Conservation (phyloP, 208 protist species). For the Crithidia mellificae region DNA sequence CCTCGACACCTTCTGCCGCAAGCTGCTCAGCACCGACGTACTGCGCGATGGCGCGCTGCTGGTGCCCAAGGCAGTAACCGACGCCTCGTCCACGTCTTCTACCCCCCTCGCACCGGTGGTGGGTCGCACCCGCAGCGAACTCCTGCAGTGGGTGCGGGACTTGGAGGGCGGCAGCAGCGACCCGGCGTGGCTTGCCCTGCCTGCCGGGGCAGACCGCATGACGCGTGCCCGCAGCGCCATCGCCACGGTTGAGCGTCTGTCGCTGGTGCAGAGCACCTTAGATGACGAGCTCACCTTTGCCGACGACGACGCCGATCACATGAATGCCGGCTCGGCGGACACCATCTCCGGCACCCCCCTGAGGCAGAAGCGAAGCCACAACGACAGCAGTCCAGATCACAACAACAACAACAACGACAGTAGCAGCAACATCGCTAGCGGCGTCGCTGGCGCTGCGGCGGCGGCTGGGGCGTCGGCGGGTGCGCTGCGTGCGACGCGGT, state of each 20-base stretch:
- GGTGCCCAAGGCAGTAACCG: slow-evolving; percentile 26
- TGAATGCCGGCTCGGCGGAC: neutral
- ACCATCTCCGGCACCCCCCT: slow-evolving; percentile 7
- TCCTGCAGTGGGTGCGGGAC: slow-evolving; percentile 86
- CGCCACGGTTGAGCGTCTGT: slow-evolving; percentile 66
- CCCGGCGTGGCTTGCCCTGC: slow-evolving; percentile 94
- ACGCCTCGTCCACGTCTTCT: slow-evolving; percentile 1
- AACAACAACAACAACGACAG: no score
- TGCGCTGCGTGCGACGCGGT: slow-evolving; percentile 35
- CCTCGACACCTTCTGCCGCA: slow-evolving; percentile 89
- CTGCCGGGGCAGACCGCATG: slow-evolving; percentile 86
- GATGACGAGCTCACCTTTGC: slow-evolving; percentile 52
- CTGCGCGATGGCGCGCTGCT: slow-evolving; percentile 32
- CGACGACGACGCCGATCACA: neutral
- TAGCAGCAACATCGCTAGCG: no score
- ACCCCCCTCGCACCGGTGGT: slow-evolving; percentile 30
- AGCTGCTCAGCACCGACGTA: slow-evolving; percentile 71
- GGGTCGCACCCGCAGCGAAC: slow-evolving; percentile 48
- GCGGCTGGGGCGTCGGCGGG: neutral
- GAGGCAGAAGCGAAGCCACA: neutral
- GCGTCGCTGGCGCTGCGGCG: neutral
- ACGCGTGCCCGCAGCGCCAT: slow-evolving; percentile 62
- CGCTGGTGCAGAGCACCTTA: slow-evolving; percentile 57
- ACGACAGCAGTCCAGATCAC: no score
- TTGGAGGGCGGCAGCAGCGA: slow-evolving; percentile 78